Percentiles rank a stretch among this genome's conserved stretches.
Evolutionary conservation across 2,329 filamentous ascomycete species (phyloP).

Genomic region (Aspergillus persii): DNA sequence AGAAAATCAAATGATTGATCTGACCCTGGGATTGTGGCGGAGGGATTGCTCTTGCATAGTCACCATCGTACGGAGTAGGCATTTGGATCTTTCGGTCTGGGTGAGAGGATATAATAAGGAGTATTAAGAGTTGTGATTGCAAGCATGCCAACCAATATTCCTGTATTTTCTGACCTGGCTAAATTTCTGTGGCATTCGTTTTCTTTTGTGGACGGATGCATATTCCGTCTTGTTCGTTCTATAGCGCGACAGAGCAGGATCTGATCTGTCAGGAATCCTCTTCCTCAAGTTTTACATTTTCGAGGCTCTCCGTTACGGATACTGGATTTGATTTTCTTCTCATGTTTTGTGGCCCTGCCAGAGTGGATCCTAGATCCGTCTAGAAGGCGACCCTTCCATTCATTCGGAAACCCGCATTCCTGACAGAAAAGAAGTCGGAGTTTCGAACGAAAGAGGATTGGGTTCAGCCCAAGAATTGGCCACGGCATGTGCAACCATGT

Average conservation of each 20-base stretch:
- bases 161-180: not conserved
- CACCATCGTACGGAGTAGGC: too few relatives aligned
- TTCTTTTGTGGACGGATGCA: not conserved
- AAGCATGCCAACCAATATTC: not conserved
- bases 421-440: not conserved
- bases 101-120: not conserved
- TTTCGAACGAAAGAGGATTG: not conserved
- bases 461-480: not conserved
- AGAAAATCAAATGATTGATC: not conserved
- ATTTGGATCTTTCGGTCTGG: not conserved
- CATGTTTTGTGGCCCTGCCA: not conserved
- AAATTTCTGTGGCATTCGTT: not conserved
- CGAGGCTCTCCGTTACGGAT: not conserved
- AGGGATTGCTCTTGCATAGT: not conserved
- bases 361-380: not conserved
- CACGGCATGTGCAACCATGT: too few relatives aligned
- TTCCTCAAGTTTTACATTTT: not conserved
- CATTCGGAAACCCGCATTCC: not conserved
- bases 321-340: not conserved
- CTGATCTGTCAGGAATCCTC: constrained; percentile 10
- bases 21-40: not conserved
- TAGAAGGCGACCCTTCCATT: not conserved
- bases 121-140: not conserved
- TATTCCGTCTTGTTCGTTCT: not conserved
- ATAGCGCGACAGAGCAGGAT: not conserved